Evolutionary conservation across 108 stramenopile genomes (phyloP), one percentile per base, ranked within the genome.

Genomic region (Cyclotella atomus): DNA sequence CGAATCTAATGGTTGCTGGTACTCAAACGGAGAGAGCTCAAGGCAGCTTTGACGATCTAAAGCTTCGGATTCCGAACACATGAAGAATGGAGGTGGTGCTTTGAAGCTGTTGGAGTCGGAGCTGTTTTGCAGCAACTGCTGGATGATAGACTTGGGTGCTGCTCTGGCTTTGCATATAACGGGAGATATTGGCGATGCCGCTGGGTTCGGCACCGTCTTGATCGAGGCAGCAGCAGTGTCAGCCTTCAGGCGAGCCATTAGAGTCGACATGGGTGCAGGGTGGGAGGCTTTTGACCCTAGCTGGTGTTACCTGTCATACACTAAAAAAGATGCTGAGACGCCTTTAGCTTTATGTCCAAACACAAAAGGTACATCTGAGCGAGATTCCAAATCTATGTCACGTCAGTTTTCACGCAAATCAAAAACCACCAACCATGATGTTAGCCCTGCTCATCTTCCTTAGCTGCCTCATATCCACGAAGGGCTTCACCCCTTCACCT

Each of bases 1-100:
- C 28, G 36, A 20, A 23, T 25, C 29, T 32, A 17, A 0, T 2
- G 32, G 14, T 47, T 38, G 2, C 30, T 25, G 19, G 57, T 33
- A 76, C 65, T 81, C 80, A 49, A 81, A 81, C 3, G 74, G 69
- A 27, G 80, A 81, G 2, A 81, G 29, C 73, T 77, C 76, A 35
- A 82, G 32, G 32, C 77, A 65, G n/a, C 38, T 19, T 53, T 82
- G 76, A 6, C 76, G 81, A 61, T 82, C 81, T 0, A 69, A 2
- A 36, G 81, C 81, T 61, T 82, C 81, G 12, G 59, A 41, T 55
- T 74, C 29, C 3, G 76, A 65, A 59, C 81, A 82, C 81, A 82
- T 82, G 70, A 28, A 49, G 33, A 53, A 74, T 45, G 75, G 64
- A n/a, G 81, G 56, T 10, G 56, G 63, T 6, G 45, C 34, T 5